phyloP scores from a whole-genome alignment of 2,329 filamentous ascomycete genomes.

The Colletotrichum theobromicola region DNA sequence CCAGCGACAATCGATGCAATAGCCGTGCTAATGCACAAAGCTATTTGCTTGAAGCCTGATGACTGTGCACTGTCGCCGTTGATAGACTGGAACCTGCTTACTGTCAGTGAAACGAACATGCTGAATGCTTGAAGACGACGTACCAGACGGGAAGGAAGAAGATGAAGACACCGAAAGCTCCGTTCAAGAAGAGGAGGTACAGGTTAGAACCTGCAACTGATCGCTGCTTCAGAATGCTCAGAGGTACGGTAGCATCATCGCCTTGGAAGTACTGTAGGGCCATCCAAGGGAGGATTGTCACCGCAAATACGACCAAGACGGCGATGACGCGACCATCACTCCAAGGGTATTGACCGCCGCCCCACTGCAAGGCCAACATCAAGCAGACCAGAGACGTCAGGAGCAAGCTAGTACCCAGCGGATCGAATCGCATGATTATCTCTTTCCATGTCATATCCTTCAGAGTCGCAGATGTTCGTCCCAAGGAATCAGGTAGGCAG shows the following conservation, averaged over 20 bases:
- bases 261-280: not conserved
- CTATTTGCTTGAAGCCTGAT: not conserved
- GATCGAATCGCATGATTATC: slow-evolving; percentile 26
- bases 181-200: not conserved
- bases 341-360: not conserved
- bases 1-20: not conserved
- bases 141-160: not conserved
- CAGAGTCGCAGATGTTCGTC: not conserved
- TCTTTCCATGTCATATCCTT: not conserved
- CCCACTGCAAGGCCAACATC: not conserved
- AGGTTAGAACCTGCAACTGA: not conserved
- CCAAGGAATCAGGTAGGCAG: not conserved
- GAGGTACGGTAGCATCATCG: not conserved
- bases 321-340: not conserved
- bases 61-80: not conserved
- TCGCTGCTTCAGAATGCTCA: not conserved
- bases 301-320: not conserved
- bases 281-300: not conserved
- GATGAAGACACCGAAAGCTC: not conserved
- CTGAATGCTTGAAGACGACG: not conserved
- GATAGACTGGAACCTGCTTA: not conserved
- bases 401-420: slow-evolving; percentile 21
- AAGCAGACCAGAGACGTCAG: fast-evolving
- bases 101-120: not conserved
- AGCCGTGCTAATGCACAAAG: not conserved